phyloP scores from a whole-genome alignment of 345 rosid genomes.

The Mangifera indica region DNA sequence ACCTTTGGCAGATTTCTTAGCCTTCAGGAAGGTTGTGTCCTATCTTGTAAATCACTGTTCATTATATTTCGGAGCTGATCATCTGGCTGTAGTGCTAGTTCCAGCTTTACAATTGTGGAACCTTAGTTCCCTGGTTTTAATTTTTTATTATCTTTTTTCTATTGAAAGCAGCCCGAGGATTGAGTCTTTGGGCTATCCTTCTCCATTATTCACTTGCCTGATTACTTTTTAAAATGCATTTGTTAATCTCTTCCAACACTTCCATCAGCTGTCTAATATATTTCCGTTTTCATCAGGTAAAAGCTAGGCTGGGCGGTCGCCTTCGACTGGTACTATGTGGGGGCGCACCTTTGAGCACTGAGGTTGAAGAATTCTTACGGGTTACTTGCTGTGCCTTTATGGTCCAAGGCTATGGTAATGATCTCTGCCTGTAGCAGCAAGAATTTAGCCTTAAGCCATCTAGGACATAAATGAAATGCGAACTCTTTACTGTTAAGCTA shows the following conservation, averaged over 20 bases:
- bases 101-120: not conserved
- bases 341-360: conserved; percentile 84
- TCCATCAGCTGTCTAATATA: not conserved
- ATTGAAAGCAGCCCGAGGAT: too few species aligned
- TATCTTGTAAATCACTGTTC: not conserved
- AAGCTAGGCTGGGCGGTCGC: conserved; percentile 83
- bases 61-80: conserved; percentile 13
- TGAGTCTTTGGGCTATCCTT: not conserved
- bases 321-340: conserved; percentile 80
- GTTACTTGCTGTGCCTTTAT: conserved; percentile 86
- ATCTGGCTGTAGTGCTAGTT: conserved; percentile 5
- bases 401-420: conserved; percentile 90
- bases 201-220: not conserved
- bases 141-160: too few species aligned
- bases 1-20: conserved; percentile 80
- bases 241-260: too few species aligned
- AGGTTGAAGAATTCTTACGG: conserved; percentile 91
- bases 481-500: too few species aligned
- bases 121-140: too few species aligned
- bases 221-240: not conserved
- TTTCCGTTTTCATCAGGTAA: conserved; percentile 47
- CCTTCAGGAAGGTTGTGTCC: conserved; percentile 81
- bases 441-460: too few species aligned
- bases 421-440: conserved; percentile 12
- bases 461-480: not conserved